Evolutionary conservation across 768 basidiomycete genomes (phyloP), one percentile per base, ranked within the genome.

Genomic region (Leccinum subtestaceum): DNA sequence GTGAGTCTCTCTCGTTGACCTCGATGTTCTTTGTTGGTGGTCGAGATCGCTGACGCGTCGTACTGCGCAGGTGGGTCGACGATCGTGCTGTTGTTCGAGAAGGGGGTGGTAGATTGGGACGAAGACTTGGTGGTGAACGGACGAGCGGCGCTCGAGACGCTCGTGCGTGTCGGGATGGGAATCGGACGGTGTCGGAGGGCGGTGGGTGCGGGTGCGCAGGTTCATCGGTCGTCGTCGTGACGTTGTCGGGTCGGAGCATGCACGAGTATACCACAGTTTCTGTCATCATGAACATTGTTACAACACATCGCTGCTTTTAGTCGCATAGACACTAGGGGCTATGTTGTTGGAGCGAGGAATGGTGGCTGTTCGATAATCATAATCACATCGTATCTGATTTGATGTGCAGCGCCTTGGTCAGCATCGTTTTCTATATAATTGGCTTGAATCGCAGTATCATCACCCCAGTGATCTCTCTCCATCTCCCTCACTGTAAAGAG

Each of bases 21-120:
- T 27, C n/a, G 61, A 36, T 49, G 25, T 43, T 5, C n/a, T 31
- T n/a, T 29, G 19, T 23, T 23, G 40, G 29, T 19, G 1, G 38
- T 23, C 4, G 21, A 38, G 10, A 49, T 38, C 3, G 43, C 48
- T 60, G 45, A 48, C 54, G 19, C 32, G 12, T 46, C 11, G 23
- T 1, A 3, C 27, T 9, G 40, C 19, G 11, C 43, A 93, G 91
- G 93, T 56, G 95, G 94, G 1, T 95, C 93, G 29, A 95, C 95
- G 11, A 91, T 97, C 62, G 95, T 98, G 43, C 74, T 92, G 47
- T 72, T 98, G 17, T 95, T 98, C 65, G 93, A 95, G 74, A 92
- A 87, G 68, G 90, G 88, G 7, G 81, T 75, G 4, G 82, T 98
- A 13, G 79, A 88, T 67, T 99, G 94, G 89, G 96, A 98, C 65